Percentiles rank a stretch among this genome's conserved stretches.
These are phyloP conservation scores for Smallanthus sonchifolius DNA, from an alignment of 129 eudicot genomes.

Conservation along the genomic window DNA sequence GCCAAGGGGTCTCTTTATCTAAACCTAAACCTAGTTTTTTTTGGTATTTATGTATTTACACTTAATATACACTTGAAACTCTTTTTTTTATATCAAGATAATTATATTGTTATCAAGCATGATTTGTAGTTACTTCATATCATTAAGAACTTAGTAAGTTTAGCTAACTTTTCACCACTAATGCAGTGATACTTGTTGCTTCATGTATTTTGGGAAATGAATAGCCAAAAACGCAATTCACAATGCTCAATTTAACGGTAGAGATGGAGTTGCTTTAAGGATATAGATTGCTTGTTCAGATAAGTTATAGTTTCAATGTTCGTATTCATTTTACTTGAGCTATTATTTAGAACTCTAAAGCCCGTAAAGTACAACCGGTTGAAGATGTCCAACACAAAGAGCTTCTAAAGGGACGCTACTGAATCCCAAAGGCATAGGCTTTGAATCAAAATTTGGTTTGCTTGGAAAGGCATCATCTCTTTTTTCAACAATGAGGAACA, in stretches of 20 bases:
- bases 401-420: background rate
- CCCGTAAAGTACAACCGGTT: too few species aligned
- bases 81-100: too few species aligned
- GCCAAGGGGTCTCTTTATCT: background rate
- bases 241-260: background rate
- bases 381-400: background rate
- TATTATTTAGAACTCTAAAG: too few species aligned
- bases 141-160: too few species aligned
- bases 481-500: background rate
- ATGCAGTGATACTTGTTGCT: background rate
- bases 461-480: background rate
- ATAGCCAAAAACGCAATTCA: background rate
- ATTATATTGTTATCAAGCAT: too few species aligned
- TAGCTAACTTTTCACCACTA: background rate
- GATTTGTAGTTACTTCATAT: too few species aligned
- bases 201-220: background rate
- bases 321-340: too few species aligned
- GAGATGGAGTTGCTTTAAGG: too few species aligned
- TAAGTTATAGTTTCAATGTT: too few species aligned
- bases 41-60: too few species aligned
- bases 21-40: background rate
- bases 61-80: background rate
- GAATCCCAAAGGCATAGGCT: background rate
- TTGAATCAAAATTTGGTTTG: background rate
- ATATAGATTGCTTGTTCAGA: too few species aligned